A percentile compares a stretch with the other conserved stretches of the same genome.
Evolutionary conservation across 2,329 filamentous ascomycete genomes (phyloP).

Genomic region (Trichoderma endophyticum): DNA sequence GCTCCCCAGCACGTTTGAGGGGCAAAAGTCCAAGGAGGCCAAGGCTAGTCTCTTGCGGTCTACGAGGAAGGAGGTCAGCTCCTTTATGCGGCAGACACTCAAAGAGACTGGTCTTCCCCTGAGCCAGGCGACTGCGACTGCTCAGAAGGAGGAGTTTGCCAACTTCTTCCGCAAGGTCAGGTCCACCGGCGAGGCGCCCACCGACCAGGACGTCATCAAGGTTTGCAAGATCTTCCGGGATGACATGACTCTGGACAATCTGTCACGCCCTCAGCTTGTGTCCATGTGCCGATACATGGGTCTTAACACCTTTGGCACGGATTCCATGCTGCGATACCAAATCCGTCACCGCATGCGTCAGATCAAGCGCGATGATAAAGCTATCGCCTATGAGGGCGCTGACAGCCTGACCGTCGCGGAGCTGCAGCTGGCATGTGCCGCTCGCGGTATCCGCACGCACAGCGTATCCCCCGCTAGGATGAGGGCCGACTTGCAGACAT

Average conservation of each 20-base stretch:
- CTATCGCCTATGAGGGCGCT: conserved; percentile 90
- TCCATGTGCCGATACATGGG: conserved; percentile 99
- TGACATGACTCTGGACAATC: conserved; percentile 92
- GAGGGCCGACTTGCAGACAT: conserved; percentile 85
- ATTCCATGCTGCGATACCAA: conserved; percentile 96
- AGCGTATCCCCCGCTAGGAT: conserved; percentile 85
- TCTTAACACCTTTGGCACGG: conserved; percentile 92
- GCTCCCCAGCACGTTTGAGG: conserved; percentile 95
- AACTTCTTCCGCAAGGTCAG: conserved; percentile 97
- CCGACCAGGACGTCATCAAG: conserved; percentile 89
- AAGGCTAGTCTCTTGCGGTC: conserved; percentile 79
- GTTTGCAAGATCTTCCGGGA: conserved; percentile 99
- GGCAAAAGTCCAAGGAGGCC: conserved; percentile 80
- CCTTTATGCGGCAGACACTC: conserved; percentile 82
- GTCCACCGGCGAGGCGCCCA: conserved; percentile 85
- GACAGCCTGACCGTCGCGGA: conserved; percentile 91
- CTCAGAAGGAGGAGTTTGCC: conserved; percentile 89
- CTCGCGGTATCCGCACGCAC: conserved; percentile 87
- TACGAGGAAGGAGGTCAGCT: conserved; percentile 90
- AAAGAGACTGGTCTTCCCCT: conserved; percentile 91
- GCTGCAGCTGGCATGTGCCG: conserved; percentile 86
- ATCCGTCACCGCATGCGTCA: conserved; percentile 97
- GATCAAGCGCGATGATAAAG: conserved; percentile 96
- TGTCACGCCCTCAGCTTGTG: conserved; percentile 91
- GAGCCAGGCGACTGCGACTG: conserved; percentile 76